Percentiles rank a stretch among this genome's conserved stretches.
Evolutionary conservation across 1,139 yeast genomes (phyloP).

Genomic region (Pichia sp.): DNA sequence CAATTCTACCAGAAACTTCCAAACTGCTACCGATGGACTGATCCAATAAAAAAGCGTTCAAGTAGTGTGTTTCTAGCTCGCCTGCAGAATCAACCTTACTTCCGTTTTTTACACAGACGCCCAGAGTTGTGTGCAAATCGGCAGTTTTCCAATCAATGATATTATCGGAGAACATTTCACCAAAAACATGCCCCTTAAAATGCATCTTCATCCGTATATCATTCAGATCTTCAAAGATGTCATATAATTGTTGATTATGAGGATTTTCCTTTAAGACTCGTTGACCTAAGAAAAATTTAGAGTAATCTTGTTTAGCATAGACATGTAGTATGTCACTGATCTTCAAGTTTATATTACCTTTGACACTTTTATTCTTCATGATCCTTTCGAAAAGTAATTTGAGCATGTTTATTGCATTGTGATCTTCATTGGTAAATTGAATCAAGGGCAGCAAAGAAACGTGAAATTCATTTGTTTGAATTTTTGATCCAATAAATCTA

Average conservation of each 20-base stretch:
- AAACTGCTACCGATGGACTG: background rate
- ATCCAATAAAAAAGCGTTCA: slow-evolving; percentile 3
- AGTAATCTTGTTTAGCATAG: slow-evolving; percentile 17
- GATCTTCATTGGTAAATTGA: slow-evolving; percentile 7
- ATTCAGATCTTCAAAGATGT: slow-evolving; percentile 2
- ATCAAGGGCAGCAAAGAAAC: slow-evolving; percentile 21
- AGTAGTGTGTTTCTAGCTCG: slow-evolving; percentile 5
- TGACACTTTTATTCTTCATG: background rate
- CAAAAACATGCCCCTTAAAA: slow-evolving; percentile 13
- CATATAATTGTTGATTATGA: background rate
- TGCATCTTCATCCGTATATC: background rate
- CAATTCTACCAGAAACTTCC: background rate
- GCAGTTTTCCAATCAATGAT: slow-evolving; percentile 9
- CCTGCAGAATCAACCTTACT: slow-evolving; percentile 1
- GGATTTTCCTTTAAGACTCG: background rate
- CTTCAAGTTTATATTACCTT: background rate
- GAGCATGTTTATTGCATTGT: background rate
- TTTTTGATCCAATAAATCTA: slow-evolving; percentile 2
- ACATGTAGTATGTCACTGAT: slow-evolving; percentile 6
- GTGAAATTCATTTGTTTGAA: slow-evolving; percentile 14
- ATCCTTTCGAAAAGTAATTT: background rate
- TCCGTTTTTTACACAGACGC: slow-evolving; percentile 6
- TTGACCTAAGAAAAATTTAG: slow-evolving; percentile 6
- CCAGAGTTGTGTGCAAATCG: slow-evolving; percentile 19
- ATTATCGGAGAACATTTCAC: slow-evolving; percentile 12